Evolutionary conservation across 768 basidiomycete genomes (phyloP), one percentile per base, ranked within the genome.

Genomic region (Suillus variegatus): DNA sequence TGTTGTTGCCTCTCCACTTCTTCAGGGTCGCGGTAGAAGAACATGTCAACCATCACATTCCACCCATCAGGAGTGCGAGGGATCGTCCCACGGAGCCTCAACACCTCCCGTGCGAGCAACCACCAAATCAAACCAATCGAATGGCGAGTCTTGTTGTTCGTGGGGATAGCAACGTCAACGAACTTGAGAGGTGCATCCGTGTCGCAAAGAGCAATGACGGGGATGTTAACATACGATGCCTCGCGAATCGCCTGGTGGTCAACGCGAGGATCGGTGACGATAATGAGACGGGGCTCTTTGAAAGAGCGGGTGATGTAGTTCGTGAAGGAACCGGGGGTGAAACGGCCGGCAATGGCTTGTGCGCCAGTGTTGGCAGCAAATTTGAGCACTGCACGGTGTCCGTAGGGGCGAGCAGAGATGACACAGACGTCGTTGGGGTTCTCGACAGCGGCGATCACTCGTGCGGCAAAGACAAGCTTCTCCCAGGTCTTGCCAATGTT

Each of bases 401-500:
- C 97, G 82, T 99, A 99, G 58, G 95, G 94, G 71, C 97, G 94
- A 62, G 97, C 95, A 67, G 95, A 95, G 82, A 99, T 98, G 75
- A 97, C 97, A 81, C 93, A 94, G 75, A 99, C 88, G 79, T 99
- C 97, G 80, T 93, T 91, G 69, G 97, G 97, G 87, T 98, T 99
- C 81, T 98, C 96, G 75, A 98, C 90, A 63, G 95, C 92, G 72
- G 96, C 96, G 73, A 99, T 96, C 74, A 99, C 87, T 78, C 97
- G 94, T 68, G 97, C 97, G 66, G 97, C 97, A 73, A 99, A 86
- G 69, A 99, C 95, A 70, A 99, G 88, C 82, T 99, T 99, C 82
- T 98, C 97, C 96, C 96, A 99, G 70, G 97, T 99, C 88, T 99
- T 99, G 76, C 97, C 97, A 71, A 99, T 92, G 89, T 99, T 97